phyloP scores from a whole-genome alignment of 1,139 yeast genomes.

The Zygosaccharomyces sapae region DNA sequence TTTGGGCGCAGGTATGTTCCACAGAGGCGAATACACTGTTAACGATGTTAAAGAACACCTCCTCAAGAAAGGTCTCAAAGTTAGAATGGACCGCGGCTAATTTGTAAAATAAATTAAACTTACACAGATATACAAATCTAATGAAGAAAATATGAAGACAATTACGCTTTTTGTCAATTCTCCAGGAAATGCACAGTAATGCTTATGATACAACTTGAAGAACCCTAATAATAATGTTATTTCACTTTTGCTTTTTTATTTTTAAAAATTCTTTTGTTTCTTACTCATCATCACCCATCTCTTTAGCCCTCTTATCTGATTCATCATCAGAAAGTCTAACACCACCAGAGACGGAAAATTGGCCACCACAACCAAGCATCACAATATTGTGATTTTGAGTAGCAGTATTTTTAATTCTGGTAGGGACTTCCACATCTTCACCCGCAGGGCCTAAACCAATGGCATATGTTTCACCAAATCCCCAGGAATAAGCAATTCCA shows the following conservation, averaged over 20 bases:
- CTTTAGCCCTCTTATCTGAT: conserved; percentile 56
- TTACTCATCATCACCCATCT: conserved; percentile 37
- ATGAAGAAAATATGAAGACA: conserved; percentile 1
- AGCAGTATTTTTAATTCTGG: conserved; percentile 88
- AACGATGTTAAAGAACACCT: conserved; percentile 71
- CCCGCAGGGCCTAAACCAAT: conserved; percentile 91
- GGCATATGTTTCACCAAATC: conserved; percentile 94
- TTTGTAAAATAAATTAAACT: conserved; percentile 1
- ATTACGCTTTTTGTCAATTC: not conserved
- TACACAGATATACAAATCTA: conserved; percentile 3
- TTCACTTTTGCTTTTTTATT: not conserved
- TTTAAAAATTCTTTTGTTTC: not conserved
- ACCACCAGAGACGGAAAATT: conserved; percentile 87
- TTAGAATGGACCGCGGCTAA: conserved; percentile 41
- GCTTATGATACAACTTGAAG: conserved; percentile 4
- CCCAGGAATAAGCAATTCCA: conserved; percentile 93
- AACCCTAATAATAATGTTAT: not conserved
- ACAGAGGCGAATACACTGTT: conserved; percentile 87
- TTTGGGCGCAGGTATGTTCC: conserved; percentile 96
- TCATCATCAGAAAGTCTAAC: conserved; percentile 59
- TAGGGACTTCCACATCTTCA: conserved; percentile 82
- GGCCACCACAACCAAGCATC: conserved; percentile 88
- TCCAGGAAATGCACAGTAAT: not conserved
- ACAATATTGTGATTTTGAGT: conserved; percentile 70
- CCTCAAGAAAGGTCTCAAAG: conserved; percentile 47